A percentile compares a stretch with the other conserved stretches of the same genome.
Evolutionary conservation across 164 flowering plant genomes (phyloP).

Genomic region (Cinnamomum chago): DNA sequence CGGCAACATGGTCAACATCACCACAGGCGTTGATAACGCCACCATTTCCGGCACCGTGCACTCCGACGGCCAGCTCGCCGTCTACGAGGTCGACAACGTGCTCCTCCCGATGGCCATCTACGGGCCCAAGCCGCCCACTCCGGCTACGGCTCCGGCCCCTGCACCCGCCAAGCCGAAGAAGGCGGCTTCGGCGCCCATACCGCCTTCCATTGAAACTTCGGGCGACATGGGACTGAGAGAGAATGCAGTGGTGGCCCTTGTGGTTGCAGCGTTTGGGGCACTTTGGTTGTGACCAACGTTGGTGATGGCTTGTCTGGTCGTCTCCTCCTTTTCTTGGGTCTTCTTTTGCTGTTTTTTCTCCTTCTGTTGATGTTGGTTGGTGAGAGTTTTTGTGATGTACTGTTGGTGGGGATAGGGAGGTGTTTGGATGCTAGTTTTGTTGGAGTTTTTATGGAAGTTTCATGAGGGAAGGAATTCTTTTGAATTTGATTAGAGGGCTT

Average conservation of each 20-base stretch:
- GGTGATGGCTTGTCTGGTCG: not conserved
- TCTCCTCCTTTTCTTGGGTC: not conserved
- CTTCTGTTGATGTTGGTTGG: not conserved
- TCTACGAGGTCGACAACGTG: conserved; percentile 77
- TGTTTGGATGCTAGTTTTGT: not conserved
- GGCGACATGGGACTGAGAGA: not conserved
- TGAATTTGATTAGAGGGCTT: too few relatives aligned
- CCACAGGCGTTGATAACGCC: conserved; percentile 59
- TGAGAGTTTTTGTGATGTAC: not conserved
- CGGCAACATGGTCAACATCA: conserved; percentile 45
- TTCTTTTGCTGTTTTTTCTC: not conserved
- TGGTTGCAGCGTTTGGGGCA: not conserved
- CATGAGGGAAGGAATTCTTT: not conserved
- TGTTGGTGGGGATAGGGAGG: not conserved
- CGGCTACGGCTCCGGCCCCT: conserved; percentile 60
- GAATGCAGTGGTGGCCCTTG: not conserved
- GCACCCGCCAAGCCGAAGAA: conserved; percentile 36
- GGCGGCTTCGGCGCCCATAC: not conserved
- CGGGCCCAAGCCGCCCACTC: conserved; percentile 41
- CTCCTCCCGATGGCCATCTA: conserved; percentile 62
- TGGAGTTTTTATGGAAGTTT: not conserved
- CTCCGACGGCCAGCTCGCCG: conserved; percentile 57
- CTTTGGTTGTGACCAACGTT: not conserved
- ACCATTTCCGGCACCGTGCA: conserved; percentile 48
- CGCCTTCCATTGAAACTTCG: not conserved